Base-by-base conservation (phyloP, 371 early-diverging fungal genomes). In the Circinella minor region DNA sequence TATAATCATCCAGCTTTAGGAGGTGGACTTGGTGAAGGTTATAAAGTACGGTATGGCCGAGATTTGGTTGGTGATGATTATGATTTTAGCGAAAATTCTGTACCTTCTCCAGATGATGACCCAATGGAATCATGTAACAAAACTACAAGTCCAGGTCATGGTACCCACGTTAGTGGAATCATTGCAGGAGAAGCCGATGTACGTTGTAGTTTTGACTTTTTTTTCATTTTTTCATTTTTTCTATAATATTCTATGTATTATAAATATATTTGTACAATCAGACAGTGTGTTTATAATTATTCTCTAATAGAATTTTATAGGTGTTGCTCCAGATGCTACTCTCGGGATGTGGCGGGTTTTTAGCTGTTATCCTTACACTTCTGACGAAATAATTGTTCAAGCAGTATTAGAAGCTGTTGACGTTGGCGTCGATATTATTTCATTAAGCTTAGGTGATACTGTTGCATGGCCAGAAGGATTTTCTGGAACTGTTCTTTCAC, bases 391-490 rank as follows among this genome's bases (percentile, higher is more conserved):
- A 7, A 83, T 95, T 10, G 80, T 92, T 65, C 83, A 85, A 55
- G 95, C 93, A 0, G 83, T 95, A 81, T 90, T 89, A 60, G 70
- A 36, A 7, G 95, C 95, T 2, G 88, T 83, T 69, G 71, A 77
- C 0, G 94, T 90, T 66, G 82, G 86, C 7, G 85, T 89, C 82
- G 71, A 77, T 43, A 74, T 73, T 38, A 61, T 74, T 37, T 72
- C 74, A 39, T 4, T 80, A 10, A 68, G 72, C 39, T 48, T 74
- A 59, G 80, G 81, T 65, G 65, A 54, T 3, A 61, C 62, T 43
- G 72, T 75, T 37, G 77, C 79, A 6, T 81, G 84, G 82, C 61
- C 65, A n/a, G 77, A 80, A 66, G 71, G 71, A 51, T 69, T 70
- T 10, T 27, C 79, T 37, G 66, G 78, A 9, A 43, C 6, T 18